These are phyloP conservation scores for Pycnococcus provasolii DNA, from an alignment of 139 green algal species.

Conservation along the genomic window DNA sequence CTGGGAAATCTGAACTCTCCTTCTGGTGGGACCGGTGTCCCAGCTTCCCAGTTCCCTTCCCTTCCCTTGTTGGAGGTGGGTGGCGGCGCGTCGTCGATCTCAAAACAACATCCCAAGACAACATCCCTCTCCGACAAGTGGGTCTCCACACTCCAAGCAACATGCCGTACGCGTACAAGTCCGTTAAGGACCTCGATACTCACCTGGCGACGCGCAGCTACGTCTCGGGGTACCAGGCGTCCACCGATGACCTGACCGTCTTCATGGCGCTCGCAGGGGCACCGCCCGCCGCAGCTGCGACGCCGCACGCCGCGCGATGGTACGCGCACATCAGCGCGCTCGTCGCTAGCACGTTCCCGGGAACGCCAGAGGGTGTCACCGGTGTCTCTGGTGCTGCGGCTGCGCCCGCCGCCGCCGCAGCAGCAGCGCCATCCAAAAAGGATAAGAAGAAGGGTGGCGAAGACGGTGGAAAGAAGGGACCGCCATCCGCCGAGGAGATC, in stretches of 20 bases:
- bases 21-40: too few species aligned
- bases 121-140: too few species aligned
- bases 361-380: constrained; percentile 1
- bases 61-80: too few species aligned
- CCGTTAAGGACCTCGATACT: constrained; percentile 40
- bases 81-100: too few species aligned
- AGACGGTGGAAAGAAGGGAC: not conserved
- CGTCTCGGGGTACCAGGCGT: constrained; percentile 52
- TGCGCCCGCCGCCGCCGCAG: not conserved
- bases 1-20: too few species aligned
- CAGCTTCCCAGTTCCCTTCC: too few species aligned
- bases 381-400: not conserved
- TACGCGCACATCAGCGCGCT: constrained; percentile 50
- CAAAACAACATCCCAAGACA: too few species aligned
- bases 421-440: not conserved
- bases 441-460: not conserved
- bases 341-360: constrained; percentile 20
- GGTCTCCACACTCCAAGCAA: too few species aligned
- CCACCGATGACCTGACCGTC: constrained; percentile 47
- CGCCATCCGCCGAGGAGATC: not conserved
- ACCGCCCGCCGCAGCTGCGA: constrained; percentile 22
- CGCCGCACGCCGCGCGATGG: constrained; percentile 44
- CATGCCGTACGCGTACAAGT: too few species aligned
- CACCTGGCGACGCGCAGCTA: constrained; percentile 48
- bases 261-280: constrained; percentile 35